Conservation (phyloP, 345 rosid species). For the Arabidopsis suecica region DNA sequence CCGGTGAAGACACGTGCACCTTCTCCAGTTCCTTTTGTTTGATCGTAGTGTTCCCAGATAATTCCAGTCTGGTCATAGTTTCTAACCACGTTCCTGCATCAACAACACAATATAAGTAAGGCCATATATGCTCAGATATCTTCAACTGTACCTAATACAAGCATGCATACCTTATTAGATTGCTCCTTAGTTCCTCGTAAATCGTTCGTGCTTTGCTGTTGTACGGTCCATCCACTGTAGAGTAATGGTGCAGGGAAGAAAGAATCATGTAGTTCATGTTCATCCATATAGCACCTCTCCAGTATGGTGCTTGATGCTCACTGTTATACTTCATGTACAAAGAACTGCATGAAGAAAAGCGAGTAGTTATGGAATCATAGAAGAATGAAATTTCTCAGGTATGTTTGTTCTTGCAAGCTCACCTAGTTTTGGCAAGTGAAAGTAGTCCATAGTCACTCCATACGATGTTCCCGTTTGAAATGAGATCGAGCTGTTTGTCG, state of each 20-base stretch:
- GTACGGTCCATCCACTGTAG: constrained; percentile 78
- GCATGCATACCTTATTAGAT: constrained; percentile 69
- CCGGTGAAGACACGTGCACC: constrained; percentile 82
- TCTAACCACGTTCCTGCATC: constrained; percentile 72
- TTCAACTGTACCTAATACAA: constrained; percentile 16
- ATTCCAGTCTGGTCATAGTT: constrained; percentile 81
- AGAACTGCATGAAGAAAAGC: constrained; percentile 52
- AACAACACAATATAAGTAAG: constrained; percentile 3
- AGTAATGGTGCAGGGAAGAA: constrained; percentile 81
- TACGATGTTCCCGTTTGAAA: constrained; percentile 64
- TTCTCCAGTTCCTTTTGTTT: constrained; percentile 73
- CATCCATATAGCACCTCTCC: constrained; percentile 98
- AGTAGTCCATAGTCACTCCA: constrained; percentile 93
- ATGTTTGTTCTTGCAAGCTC: constrained; percentile 21
- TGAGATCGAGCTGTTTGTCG: constrained; percentile 85
- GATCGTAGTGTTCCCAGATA: constrained; percentile 94
- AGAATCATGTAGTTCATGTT: constrained; percentile 92
- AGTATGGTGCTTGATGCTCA: constrained; percentile 89
- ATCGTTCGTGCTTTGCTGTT: constrained; percentile 63
- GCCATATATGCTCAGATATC: constrained; percentile 15
- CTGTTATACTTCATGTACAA: constrained; percentile 91
- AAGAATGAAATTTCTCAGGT: neutral
- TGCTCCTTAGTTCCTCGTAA: constrained; percentile 65
- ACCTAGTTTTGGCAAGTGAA: constrained; percentile 95
- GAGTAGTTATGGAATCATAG: neutral